phyloP scores from a whole-genome alignment of 257 asterid species.

The Lithospermum erythrorhizon region DNA sequence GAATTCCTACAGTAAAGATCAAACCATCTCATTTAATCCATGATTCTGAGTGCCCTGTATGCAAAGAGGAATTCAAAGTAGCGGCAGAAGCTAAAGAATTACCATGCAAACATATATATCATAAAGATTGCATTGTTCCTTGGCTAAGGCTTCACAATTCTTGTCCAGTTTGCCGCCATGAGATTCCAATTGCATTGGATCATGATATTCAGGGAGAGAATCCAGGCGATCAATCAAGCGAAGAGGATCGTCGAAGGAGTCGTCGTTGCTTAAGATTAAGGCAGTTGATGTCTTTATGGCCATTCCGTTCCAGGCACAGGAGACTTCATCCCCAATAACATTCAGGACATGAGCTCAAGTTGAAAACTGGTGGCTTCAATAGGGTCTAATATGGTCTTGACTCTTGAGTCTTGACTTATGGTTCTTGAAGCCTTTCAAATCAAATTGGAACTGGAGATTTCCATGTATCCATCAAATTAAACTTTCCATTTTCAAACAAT shows the following conservation, averaged over 20 bases:
- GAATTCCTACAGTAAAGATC: slow-evolving; percentile 43
- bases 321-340: not conserved
- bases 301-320: slow-evolving; percentile 30
- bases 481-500: too few species aligned
- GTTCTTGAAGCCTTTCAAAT: too few species aligned
- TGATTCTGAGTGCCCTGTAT: slow-evolving; percentile 66
- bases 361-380: too few species aligned
- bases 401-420: too few species aligned
- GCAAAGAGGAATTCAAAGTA: slow-evolving; percentile 60
- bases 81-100: slow-evolving; percentile 69
- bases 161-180: slow-evolving; percentile 78
- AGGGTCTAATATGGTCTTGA: too few species aligned
- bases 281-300: slow-evolving; percentile 49
- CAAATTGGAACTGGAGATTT: too few species aligned
- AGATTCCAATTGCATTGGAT: slow-evolving; percentile 18
- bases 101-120: slow-evolving; percentile 75
- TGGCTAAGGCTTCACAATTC: slow-evolving; percentile 95
- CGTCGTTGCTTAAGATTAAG: slow-evolving; percentile 48
- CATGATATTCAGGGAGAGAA: slow-evolving; percentile 4
- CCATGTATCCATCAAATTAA: too few species aligned
- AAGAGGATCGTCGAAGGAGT: slow-evolving; percentile 12
- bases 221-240: slow-evolving; percentile 14
- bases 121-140: slow-evolving; percentile 79
- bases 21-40: slow-evolving; percentile 38
- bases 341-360: not conserved